Percentiles rank a stretch among this genome's conserved stretches.
These are phyloP conservation scores for Ogataea dorogensis DNA, from an alignment of 805 yeast genomes.

Conservation along the genomic window DNA sequence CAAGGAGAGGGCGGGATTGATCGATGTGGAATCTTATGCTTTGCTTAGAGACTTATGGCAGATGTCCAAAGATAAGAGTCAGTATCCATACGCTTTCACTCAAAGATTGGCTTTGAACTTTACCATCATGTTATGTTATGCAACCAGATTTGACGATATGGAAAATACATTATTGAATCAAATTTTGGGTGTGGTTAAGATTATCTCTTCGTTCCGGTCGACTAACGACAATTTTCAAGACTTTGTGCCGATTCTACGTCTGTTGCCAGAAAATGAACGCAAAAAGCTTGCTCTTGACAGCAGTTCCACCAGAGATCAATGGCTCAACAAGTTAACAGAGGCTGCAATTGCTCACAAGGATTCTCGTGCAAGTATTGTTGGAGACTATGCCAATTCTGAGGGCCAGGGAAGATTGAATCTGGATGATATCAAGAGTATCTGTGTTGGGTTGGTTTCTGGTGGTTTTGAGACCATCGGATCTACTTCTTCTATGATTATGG, in stretches of 20 bases:
- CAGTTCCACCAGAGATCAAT: conserved; percentile 32
- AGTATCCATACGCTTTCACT: conserved; percentile 30
- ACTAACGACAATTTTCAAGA: conserved; percentile 39
- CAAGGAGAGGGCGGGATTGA: conserved; percentile 32
- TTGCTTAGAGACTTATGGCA: conserved; percentile 30
- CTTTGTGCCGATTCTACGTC: conserved; percentile 36
- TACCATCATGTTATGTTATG: conserved; percentile 39
- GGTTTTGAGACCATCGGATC: conserved; percentile 27
- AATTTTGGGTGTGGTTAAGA: conserved; percentile 32
- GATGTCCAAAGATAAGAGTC: conserved; percentile 12
- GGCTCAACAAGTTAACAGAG: conserved; percentile 31
- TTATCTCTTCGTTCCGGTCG: conserved; percentile 35
- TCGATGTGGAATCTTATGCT: conserved; percentile 36
- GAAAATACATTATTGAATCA: conserved; percentile 29
- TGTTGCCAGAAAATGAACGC: conserved; percentile 31
- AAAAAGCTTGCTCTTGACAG: conserved; percentile 26
- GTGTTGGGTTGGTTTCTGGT: conserved; percentile 27
- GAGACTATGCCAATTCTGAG: conserved; percentile 33
- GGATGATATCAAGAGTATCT: conserved; percentile 24
- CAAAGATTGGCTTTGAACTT: conserved; percentile 39
- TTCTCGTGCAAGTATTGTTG: conserved; percentile 35
- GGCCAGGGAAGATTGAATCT: conserved; percentile 21
- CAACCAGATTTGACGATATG: conserved; percentile 36
- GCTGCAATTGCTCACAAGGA: conserved; percentile 25
- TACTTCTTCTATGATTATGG: conserved; percentile 18